phyloP scores from a whole-genome alignment of 2,329 filamentous ascomycete genomes.

The Polychaeton citri region DNA sequence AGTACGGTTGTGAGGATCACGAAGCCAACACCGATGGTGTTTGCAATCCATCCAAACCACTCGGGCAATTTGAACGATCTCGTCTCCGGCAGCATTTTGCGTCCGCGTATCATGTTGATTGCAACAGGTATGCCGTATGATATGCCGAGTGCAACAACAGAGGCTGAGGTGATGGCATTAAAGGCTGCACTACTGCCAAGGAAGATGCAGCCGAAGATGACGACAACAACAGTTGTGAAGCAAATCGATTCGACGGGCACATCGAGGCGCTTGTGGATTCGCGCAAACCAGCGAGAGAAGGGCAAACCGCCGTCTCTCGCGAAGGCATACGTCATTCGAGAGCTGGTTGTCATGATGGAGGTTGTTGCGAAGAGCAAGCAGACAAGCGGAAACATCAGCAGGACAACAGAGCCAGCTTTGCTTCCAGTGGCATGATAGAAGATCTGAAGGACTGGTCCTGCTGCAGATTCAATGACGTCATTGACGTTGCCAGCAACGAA shows the following conservation, averaged over 20 bases:
- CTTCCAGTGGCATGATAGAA: constrained; percentile 49
- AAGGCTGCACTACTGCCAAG: constrained; percentile 55
- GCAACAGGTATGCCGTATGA: constrained; percentile 58
- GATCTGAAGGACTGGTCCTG: constrained; percentile 49
- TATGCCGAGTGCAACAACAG: constrained; percentile 54
- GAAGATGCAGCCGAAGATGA: constrained; percentile 58
- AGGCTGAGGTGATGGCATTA: constrained; percentile 57
- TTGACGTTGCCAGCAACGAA: constrained; percentile 48
- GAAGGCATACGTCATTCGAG: constrained; percentile 53
- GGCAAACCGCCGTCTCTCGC: constrained; percentile 55
- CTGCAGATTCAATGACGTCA: constrained; percentile 40
- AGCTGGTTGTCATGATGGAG: constrained; percentile 52
- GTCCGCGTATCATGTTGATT: constrained; percentile 51
- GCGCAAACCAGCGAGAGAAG: constrained; percentile 45
- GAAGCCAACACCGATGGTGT: constrained; percentile 44
- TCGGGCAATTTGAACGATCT: constrained; percentile 41
- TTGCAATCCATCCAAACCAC: constrained; percentile 45
- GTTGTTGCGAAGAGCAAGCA: constrained; percentile 52
- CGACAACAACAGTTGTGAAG: constrained; percentile 46
- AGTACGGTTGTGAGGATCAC: constrained; percentile 53
- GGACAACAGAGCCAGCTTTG: constrained; percentile 47
- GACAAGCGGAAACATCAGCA: constrained; percentile 53
- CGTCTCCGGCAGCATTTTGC: constrained; percentile 45
- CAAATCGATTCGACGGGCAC: constrained; percentile 55
- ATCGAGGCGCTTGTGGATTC: constrained; percentile 46